Base-by-base conservation (phyloP, 805 yeast species). In the Candida sanyiensis region DNA sequence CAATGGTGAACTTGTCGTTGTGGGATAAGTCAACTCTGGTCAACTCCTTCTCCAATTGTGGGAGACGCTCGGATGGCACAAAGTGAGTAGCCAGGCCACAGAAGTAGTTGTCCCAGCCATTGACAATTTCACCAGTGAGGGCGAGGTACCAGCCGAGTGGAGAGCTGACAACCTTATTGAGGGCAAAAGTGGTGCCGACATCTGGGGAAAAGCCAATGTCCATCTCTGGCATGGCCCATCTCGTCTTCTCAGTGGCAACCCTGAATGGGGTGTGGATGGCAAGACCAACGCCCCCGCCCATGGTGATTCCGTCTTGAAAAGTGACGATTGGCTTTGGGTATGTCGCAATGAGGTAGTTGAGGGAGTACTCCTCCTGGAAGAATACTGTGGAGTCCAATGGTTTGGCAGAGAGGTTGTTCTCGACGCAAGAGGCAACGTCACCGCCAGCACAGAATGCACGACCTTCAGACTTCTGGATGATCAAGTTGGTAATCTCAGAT, bases 251-350 rank as follows among this genome's bases (percentile, higher is more conserved):
- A 29, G 96, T 84, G n/a, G 94, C 95, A 27, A 93, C 67, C 56
- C 97, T 77, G 69, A 90, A 90, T 3, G 96, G 90, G 10, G 86
- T 81, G 62, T 93, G 97, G 29, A 86, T 82, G 1, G 90, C 72
- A 32, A 93, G 66, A 5, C 98, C 97, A 31, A 88, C 95, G 51
- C 97, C 97, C 37, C 97, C 97, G 39, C 97, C 98, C 95, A 93
- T 87, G 20, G 90, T 86, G 51, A 90, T 85, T 17, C 97, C 97
- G 56, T 93, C 81, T 77, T 83, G 80, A 27, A 87, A 54, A 0
- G 95, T 69, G n/a, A 93, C 80, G 44, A 84, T 72, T 2, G 97
- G 97, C 66, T 88, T 90, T 42, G 79, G 67, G 51, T 77, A 88
- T n/a, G 90, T 80, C 8, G 95, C 80, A 44, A 89, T 67, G 36